A percentile compares a stretch with the other conserved stretches of the same genome.
These are phyloP conservation scores for Termitomyces sp. DNA, from an alignment of 768 basidiomycete genomes.

Conservation along the genomic window DNA sequence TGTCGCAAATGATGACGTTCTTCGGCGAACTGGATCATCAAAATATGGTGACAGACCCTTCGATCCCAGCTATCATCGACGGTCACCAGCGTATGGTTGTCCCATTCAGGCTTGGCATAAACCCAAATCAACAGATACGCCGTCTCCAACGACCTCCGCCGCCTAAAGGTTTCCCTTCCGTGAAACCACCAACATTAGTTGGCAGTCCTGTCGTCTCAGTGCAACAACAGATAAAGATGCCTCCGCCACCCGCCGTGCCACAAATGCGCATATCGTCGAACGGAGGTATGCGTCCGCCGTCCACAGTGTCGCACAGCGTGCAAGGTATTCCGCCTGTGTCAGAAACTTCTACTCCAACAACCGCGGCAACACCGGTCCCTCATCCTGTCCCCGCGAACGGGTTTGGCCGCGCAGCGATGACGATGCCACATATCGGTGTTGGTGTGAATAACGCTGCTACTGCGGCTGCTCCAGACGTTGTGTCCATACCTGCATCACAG, in stretches of 20 bases:
- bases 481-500: conserved; percentile 20
- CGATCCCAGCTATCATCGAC: conserved; percentile 38
- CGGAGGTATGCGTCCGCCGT: conserved; percentile 47
- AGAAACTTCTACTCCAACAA: conserved; percentile 17
- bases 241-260: conserved; percentile 44
- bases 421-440: conserved; percentile 33
- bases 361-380: conserved; percentile 28
- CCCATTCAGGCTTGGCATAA: conserved; percentile 44
- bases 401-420: conserved; percentile 35
- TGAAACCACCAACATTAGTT: conserved; percentile 10
- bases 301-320: conserved; percentile 22
- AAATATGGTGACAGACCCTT: conserved; percentile 45
- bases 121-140: conserved; percentile 24
- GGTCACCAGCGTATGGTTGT: conserved; percentile 45
- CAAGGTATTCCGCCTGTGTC: conserved; percentile 11
- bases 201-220: conserved; percentile 54
- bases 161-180: conserved; percentile 8
- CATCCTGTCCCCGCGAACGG: conserved; percentile 33
- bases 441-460: neutral
- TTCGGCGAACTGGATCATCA: conserved; percentile 51
- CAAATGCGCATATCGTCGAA: conserved; percentile 61
- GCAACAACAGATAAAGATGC: conserved; percentile 59
- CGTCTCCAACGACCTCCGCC: conserved; percentile 17
- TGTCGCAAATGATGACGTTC: conserved; percentile 51
- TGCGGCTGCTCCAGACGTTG: conserved; percentile 15